Conservation (phyloP, 129 eudicot genomes). For the Apium graveolens region DNA sequence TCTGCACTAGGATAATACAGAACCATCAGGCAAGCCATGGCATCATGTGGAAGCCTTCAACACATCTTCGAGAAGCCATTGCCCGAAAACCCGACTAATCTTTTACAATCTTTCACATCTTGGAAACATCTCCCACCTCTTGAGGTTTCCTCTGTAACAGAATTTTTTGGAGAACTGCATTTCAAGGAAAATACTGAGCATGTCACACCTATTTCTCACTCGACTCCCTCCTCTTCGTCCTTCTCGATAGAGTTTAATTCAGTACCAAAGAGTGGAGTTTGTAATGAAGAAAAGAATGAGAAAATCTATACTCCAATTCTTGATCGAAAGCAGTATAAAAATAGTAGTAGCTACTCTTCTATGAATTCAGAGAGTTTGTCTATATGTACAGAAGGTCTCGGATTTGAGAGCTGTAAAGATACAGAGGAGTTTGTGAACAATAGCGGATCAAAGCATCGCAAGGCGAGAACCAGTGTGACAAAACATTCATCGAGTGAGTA, state of each 20-base stretch:
- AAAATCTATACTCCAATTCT: slow-evolving; percentile 2
- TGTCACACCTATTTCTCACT: slow-evolving; percentile 8
- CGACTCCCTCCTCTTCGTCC: slow-evolving; percentile 1
- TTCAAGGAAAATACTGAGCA: slow-evolving; percentile 27
- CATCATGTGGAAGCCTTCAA: slow-evolving; percentile 72
- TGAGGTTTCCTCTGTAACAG: slow-evolving; percentile 25
- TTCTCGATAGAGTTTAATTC: neutral
- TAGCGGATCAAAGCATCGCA: slow-evolving; percentile 13
- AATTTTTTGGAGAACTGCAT: slow-evolving; percentile 54
- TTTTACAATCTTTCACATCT: slow-evolving; percentile 41
- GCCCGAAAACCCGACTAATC: slow-evolving; percentile 25
- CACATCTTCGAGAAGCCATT: slow-evolving; percentile 69
- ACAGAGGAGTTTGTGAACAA: slow-evolving; percentile 22
- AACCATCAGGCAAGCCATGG: slow-evolving; percentile 40
- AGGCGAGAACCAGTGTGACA: slow-evolving; percentile 1
- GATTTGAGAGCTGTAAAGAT: slow-evolving; percentile 75
- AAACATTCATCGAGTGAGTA: slow-evolving; percentile 13
- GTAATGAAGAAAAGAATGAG: slow-evolving; percentile 4
- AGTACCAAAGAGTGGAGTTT: neutral
- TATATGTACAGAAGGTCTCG: slow-evolving; percentile 66
- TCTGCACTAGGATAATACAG: neutral
- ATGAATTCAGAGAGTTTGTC: slow-evolving; percentile 61
- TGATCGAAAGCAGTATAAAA: slow-evolving; percentile 23
- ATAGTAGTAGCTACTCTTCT: slow-evolving; percentile 31
- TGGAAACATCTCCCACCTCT: slow-evolving; percentile 38